Base-by-base conservation (phyloP, 352 stramenopile species). In the Phytophthora chlamydospora region DNA sequence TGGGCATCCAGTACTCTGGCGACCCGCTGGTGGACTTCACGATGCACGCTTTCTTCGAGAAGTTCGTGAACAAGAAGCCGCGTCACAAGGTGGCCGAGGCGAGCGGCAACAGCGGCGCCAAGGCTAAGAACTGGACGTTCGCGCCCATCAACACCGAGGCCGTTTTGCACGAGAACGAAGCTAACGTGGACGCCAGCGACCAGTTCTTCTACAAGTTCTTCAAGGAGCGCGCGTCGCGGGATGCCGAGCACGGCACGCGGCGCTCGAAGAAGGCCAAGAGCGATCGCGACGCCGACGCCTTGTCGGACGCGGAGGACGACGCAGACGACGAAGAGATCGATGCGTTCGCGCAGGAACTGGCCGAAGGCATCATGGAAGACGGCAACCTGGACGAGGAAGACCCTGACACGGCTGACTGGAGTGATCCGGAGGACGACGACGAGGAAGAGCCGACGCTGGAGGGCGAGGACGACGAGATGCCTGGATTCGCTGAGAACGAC, bases 61-160 rank as follows among this genome's bases (percentile, higher is more conserved):
- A 98, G 69, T 99, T 99, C 77, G 96, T 98, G 27, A 99, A 98
- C 80, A 97, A 98, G 59, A 99, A 99, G 70, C 97, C 97, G 5
- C 78, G 78, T 16, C 76, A 88, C 49, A 86, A 85, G 49, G 53
- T 71, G 36, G 14, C 40, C 6, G 58, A 69, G 9, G 34, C 35
- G 2, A 64, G 55, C 7, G 41, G 55, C 17, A 60, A 32, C 27
- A 62, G 44, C 6, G 51, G 60, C 10, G 53, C 68, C 0, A 78
- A 65, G 21, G 43, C 56, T 1, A 91, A 91, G 71, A 89, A 75
- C 70, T 89, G 78, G 79, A 88, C 73, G 48, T 90, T 89, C 39
- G 77, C 64, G 32, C 71, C 82, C 0, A 85, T 93, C 29, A 89
- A 94, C 62, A 78, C 78, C 10, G 80, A 89, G 33, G 76, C 82